Evolutionary conservation across 73 alveolate species (phyloP).

Genomic region (Paraurostyla sp.): DNA sequence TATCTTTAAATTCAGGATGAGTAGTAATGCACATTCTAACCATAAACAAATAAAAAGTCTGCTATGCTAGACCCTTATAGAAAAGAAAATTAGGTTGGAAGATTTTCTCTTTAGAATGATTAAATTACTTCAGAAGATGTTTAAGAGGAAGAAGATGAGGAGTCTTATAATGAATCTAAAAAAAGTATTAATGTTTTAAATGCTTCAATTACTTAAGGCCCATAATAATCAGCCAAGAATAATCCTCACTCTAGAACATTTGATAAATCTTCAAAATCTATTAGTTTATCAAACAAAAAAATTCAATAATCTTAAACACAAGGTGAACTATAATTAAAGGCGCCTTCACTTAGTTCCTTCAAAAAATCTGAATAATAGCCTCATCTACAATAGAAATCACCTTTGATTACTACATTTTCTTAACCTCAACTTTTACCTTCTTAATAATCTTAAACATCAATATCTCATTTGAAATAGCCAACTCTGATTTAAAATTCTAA

Average conservation of each 20-base stretch:
- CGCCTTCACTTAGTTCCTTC: too few species aligned
- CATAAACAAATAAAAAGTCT: conserved; percentile 2
- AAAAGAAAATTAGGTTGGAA: too few species aligned
- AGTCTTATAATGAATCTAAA: neutral
- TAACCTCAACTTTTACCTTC: too few species aligned
- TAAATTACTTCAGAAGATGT: neutral
- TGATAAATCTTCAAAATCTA: neutral
- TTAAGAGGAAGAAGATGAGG: conserved; percentile 5
- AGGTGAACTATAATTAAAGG: too few species aligned
- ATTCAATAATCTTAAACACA: too few species aligned
- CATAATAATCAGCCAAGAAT: neutral
- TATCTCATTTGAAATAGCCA: too few species aligned
- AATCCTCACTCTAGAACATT: neutral
- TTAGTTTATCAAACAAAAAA: too few species aligned
- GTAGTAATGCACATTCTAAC: conserved; percentile 13
- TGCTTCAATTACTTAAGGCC: neutral
- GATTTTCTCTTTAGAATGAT: neutral
- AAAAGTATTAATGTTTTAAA: neutral
- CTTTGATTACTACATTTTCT: too few species aligned
- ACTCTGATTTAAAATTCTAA: too few species aligned
- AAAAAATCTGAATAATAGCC: too few species aligned
- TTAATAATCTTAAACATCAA: too few species aligned
- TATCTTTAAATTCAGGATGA: neutral
- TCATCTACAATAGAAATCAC: too few species aligned
- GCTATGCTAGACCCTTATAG: neutral